Evolutionary conservation across 2,329 filamentous ascomycete species (phyloP).

Genomic region (Phyllosticta citrichinensis): DNA sequence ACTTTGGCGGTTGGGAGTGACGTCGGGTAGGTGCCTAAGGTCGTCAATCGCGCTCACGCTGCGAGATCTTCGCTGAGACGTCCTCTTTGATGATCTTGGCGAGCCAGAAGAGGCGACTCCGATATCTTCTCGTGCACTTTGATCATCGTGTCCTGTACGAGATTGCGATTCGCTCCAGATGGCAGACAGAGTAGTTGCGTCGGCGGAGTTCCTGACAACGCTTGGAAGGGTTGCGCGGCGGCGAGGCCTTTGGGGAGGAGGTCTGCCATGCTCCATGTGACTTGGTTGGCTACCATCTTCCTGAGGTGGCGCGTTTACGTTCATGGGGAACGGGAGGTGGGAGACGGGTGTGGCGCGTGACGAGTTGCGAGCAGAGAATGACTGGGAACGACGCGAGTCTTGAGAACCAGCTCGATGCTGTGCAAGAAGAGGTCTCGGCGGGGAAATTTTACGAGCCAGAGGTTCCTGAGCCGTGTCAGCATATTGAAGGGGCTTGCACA

Average conservation of each 20-base stretch:
- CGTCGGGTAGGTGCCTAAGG: constrained; percentile 17
- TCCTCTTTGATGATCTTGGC: constrained; percentile 11
- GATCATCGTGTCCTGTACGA: constrained; percentile 21
- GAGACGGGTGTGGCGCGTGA: constrained; percentile 23
- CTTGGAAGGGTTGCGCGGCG: constrained; percentile 28
- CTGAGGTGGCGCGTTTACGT: constrained; percentile 28
- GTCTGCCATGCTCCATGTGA: constrained; percentile 24
- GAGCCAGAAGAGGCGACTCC: constrained; percentile 27
- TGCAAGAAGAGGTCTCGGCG: constrained; percentile 1
- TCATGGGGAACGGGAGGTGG: constrained; percentile 31
- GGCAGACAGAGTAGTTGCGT: constrained; percentile 20
- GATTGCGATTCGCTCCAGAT: constrained; percentile 17
- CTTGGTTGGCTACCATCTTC: constrained; percentile 15
- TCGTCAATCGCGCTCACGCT: constrained; percentile 28
- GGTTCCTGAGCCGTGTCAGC: constrained; percentile 5
- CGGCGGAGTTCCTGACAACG: constrained; percentile 16
- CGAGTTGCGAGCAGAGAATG: not conserved
- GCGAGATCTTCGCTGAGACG: constrained; percentile 23
- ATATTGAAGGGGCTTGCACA: not conserved
- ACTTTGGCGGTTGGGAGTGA: constrained; percentile 20
- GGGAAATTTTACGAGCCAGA: not conserved
- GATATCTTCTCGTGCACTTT: constrained; percentile 20
- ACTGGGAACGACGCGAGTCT: not conserved
- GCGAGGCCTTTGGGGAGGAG: constrained; percentile 16
- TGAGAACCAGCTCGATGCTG: not conserved